Evolutionary conservation across 352 stramenopile genomes (phyloP).

Genomic region (Pythium coloratum): DNA sequence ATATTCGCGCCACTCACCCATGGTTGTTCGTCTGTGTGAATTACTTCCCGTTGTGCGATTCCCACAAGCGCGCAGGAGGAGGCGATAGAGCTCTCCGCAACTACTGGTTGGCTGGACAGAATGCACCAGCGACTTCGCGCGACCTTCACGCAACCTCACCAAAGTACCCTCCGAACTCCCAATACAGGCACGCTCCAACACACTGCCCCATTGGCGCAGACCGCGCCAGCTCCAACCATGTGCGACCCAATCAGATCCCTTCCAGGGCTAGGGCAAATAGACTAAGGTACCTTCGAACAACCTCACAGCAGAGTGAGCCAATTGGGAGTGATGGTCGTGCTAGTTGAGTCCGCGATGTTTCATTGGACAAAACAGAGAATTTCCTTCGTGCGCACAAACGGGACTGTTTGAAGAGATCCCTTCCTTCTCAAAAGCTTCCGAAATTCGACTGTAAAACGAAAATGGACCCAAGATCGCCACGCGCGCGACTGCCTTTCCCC

Average conservation of each 20-base stretch:
- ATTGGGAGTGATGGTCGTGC: constrained; percentile 22
- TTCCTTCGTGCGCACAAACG: background rate
- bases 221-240: constrained; percentile 14
- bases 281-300: constrained; percentile 19
- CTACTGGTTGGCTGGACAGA: constrained; percentile 34
- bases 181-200: constrained; percentile 8
- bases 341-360: background rate
- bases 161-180: background rate
- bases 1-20: constrained; percentile 26
- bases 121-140: constrained; percentile 32
- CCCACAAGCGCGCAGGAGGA: constrained; percentile 13
- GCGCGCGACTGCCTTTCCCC: background rate
- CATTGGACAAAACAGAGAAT: constrained; percentile 12
- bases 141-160: constrained; percentile 23
- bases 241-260: constrained; percentile 21
- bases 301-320: background rate
- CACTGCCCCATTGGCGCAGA: background rate
- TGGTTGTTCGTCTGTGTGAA: constrained; percentile 38
- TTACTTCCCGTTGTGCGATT: constrained; percentile 40
- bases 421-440: background rate
- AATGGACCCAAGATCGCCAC: background rate
- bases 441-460: background rate
- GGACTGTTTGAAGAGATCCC: constrained; percentile 4
- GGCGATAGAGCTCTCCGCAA: constrained; percentile 1
- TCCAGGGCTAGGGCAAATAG: constrained; percentile 13